A percentile compares a stretch with the other conserved stretches of the same genome.
phyloP scores from a whole-genome alignment of 2,329 filamentous ascomycete species.

The Parastagonospora avenae region DNA sequence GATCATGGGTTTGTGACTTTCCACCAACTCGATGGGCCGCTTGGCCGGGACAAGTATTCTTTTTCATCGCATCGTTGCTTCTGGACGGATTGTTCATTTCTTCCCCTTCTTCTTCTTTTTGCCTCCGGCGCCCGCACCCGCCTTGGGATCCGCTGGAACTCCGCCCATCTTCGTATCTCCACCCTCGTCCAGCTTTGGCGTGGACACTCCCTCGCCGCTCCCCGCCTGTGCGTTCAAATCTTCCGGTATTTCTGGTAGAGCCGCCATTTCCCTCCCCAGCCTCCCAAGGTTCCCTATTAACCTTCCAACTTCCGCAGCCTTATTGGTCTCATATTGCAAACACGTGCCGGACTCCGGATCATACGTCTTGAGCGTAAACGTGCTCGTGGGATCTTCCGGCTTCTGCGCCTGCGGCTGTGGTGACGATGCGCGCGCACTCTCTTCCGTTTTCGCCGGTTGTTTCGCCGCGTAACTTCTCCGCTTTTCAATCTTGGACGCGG shows the following conservation, averaged over 20 bases:
- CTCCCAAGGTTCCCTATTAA: constrained; percentile 77
- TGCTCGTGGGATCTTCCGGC: constrained; percentile 54
- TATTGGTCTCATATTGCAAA: constrained; percentile 89
- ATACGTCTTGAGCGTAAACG: constrained; percentile 85
- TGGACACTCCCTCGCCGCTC: constrained; percentile 29
- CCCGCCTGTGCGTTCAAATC: constrained; percentile 43
- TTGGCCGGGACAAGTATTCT: too few species aligned
- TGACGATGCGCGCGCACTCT: constrained; percentile 32
- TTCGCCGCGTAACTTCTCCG: constrained; percentile 41
- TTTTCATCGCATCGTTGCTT: too few species aligned
- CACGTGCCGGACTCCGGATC: constrained; percentile 80
- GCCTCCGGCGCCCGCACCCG: constrained; percentile 33
- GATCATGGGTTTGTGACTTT: too few species aligned
- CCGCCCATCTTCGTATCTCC: constrained; percentile 38
- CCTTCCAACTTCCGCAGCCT: constrained; percentile 86
- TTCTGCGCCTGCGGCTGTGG: constrained; percentile 32
- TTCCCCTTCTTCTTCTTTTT: constrained; percentile 60
- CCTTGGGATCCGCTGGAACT: constrained; percentile 25
- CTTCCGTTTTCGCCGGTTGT: constrained; percentile 30
- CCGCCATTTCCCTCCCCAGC: constrained; percentile 69
- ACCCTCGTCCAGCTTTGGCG: constrained; percentile 39
- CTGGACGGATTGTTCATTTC: too few species aligned
- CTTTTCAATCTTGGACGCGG: constrained; percentile 39
- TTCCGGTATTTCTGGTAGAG: constrained; percentile 50
- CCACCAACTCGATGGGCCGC: too few species aligned